phyloP scores from a whole-genome alignment of 352 stramenopile species.

The Phytophthora agathidicida region DNA sequence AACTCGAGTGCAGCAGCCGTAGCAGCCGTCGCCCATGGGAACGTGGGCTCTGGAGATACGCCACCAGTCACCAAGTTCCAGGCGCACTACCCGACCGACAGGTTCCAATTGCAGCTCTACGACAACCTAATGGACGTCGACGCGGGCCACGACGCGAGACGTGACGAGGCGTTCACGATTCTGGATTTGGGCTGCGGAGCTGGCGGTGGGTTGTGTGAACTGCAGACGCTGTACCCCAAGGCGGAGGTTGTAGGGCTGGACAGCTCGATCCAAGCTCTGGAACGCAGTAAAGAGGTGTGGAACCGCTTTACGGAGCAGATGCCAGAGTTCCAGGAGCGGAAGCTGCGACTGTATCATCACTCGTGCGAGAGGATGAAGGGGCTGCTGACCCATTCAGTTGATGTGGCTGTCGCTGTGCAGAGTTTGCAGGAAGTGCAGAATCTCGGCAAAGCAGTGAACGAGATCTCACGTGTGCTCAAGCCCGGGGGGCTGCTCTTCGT shows the following conservation, averaged over 20 bases:
- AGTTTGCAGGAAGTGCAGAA: conserved; percentile 71
- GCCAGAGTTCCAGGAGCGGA: conserved; percentile 38
- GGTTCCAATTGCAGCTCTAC: conserved; percentile 67
- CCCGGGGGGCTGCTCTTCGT: conserved; percentile 65
- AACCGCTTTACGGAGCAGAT: conserved; percentile 47
- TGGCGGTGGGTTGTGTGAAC: conserved; percentile 63
- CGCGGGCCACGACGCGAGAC: conserved; percentile 24
- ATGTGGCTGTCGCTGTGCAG: conserved; percentile 62
- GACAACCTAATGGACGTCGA: conserved; percentile 54
- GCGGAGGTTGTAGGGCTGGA: conserved; percentile 61
- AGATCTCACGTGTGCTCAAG: conserved; percentile 67
- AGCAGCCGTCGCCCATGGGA: conserved; percentile 12
- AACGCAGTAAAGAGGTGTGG: conserved; percentile 72
- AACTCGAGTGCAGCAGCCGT: conserved; percentile 30
- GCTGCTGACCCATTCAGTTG: conserved; percentile 55
- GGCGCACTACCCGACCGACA: conserved; percentile 38
- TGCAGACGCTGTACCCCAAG: conserved; percentile 63
- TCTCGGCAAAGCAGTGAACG: conserved; percentile 44
- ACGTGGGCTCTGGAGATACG: conserved; percentile 10
- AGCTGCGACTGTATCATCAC: conserved; percentile 66
- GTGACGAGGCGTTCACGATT: conserved; percentile 42
- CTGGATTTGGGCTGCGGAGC: conserved; percentile 72
- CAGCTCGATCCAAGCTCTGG: conserved; percentile 66
- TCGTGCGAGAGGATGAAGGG: conserved; percentile 70
- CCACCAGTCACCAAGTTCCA: conserved; percentile 38